phyloP scores from a whole-genome alignment of 2,329 filamentous ascomycete genomes.

The Fusarium sp. region DNA sequence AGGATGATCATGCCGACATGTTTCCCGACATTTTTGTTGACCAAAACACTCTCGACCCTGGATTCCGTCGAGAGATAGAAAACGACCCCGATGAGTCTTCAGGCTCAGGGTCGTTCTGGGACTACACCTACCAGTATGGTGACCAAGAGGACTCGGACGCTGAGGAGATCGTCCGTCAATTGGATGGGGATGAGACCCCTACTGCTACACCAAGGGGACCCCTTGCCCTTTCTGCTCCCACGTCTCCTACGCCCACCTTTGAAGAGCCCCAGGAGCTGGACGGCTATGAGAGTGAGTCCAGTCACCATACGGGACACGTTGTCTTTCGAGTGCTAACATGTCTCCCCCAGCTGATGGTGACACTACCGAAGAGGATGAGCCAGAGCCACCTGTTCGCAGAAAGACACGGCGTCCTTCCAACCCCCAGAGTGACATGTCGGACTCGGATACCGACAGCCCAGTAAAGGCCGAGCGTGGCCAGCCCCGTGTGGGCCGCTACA shows the following conservation, averaged over 20 bases:
- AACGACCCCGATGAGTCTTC: conserved; percentile 71
- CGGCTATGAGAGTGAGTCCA: conserved; percentile 70
- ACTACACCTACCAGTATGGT: conserved; percentile 64
- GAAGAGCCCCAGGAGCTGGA: conserved; percentile 59
- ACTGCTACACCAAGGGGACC: conserved; percentile 56
- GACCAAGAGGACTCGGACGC: conserved; percentile 56
- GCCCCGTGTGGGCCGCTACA: conserved; percentile 67
- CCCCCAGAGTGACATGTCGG: conserved; percentile 57
- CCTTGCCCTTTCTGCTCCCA: conserved; percentile 40
- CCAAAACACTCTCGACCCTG: conserved; percentile 78
- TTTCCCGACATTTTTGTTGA: conserved; percentile 85
- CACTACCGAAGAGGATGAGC: conserved; percentile 71
- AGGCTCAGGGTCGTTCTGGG: conserved; percentile 72
- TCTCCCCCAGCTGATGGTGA: conserved; percentile 66
- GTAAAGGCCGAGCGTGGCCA: conserved; percentile 62
- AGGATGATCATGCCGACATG: conserved; percentile 72
- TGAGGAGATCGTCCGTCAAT: conserved; percentile 53
- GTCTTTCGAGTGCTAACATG: conserved; percentile 53
- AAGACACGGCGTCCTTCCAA: conserved; percentile 58
- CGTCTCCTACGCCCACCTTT: conserved; percentile 46
- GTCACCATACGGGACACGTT: conserved; percentile 21
- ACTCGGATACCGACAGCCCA: conserved; percentile 62
- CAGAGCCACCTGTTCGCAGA: conserved; percentile 61
- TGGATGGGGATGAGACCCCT: conserved; percentile 57
- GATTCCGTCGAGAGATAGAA: conserved; percentile 80